Evolutionary conservation across 2,329 filamentous ascomycete genomes (phyloP), one percentile per base, ranked within the genome.

Genomic region (Orbilia quercus): DNA sequence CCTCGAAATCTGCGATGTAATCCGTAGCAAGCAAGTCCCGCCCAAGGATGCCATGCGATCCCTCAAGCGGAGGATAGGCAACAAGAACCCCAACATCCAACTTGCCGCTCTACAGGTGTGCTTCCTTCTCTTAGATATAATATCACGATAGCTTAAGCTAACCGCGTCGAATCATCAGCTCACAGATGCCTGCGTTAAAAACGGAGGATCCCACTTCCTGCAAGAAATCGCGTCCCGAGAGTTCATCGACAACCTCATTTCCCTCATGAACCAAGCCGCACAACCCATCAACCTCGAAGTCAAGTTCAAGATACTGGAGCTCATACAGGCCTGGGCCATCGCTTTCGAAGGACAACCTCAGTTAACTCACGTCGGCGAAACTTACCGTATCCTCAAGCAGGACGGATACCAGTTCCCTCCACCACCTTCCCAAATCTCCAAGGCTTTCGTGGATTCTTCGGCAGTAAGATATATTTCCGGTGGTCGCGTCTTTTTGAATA

Each of bases 41-140:
- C 94, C 95, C 60, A 97, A 94, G 82, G 95, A 99, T 82, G 95
- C 95, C 75, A 99, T 99, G 95, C 91, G 92, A 80, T 94, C 92
- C 45, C 84, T 99, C 79, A 98, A 97, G 83, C 88, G 88, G 80
- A 89, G 95, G 80, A 92, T 99, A 84, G 92, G 91, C 82, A 92
- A 96, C 84, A 96, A 93, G 85, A 99, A 99, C 80, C 95, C 95
- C 36, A 99, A 99, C 81, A 89, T 95, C 36, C 95, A 99, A 83
- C 85, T 99, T 36, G 95, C 93, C 77, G 91, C 95, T n/a, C 83
- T 99, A 63, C 96, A 95, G 81, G 92, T 95, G 85, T 70, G 83
- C 12, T 47, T n/a, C 20, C 31, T 14, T 2, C 42, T 16, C 23
- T n/a, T 22, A 18, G 40, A n/a, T 14, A 22, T n/a, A n/a, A n/a